Evolutionary conservation across 179 eudicot species (phyloP).

Genomic region (Gypsophila paniculata): DNA sequence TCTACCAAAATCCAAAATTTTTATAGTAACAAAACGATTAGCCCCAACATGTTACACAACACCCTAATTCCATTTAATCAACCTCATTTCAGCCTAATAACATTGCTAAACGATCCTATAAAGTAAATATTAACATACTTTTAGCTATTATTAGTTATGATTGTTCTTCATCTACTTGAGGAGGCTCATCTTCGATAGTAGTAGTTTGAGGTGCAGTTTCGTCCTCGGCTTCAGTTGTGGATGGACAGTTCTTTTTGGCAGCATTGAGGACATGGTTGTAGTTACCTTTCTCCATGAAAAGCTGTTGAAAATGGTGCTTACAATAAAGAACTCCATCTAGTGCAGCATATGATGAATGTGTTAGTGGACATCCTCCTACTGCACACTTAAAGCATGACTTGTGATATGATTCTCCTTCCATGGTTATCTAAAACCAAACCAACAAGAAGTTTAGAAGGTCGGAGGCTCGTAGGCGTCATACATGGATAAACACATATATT

Average conservation of each 20-base stretch:
- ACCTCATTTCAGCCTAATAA: too few species aligned
- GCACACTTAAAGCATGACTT: slow-evolving; percentile 88
- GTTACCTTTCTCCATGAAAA: slow-evolving; percentile 88
- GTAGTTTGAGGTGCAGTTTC: background rate
- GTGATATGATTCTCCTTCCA: slow-evolving; percentile 94
- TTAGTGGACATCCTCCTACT: slow-evolving; percentile 74
- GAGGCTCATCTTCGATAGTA: background rate
- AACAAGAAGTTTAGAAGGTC: too few species aligned
- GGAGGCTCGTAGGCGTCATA: too few species aligned
- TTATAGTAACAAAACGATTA: too few species aligned
- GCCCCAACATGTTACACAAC: too few species aligned
- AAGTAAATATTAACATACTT: too few species aligned
- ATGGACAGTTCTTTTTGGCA: slow-evolving; percentile 33
- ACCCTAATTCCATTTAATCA: too few species aligned
- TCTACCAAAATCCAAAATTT: too few species aligned
- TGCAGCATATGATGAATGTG: slow-evolving; percentile 84
- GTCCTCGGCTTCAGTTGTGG: slow-evolving; percentile 15
- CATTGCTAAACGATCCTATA: too few species aligned
- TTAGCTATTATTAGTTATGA: background rate
- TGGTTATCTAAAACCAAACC: slow-evolving; percentile 39
- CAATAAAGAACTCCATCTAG: slow-evolving; percentile 85
- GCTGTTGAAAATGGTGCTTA: slow-evolving; percentile 78
- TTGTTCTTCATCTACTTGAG: slow-evolving; percentile 18
- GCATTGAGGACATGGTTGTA: slow-evolving; percentile 67
- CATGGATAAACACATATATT: too few species aligned